Evolutionary conservation across 108 stramenopile genomes (phyloP), one percentile per base, ranked within the genome.

Genomic region (Cyclostephanos invisitatus): DNA sequence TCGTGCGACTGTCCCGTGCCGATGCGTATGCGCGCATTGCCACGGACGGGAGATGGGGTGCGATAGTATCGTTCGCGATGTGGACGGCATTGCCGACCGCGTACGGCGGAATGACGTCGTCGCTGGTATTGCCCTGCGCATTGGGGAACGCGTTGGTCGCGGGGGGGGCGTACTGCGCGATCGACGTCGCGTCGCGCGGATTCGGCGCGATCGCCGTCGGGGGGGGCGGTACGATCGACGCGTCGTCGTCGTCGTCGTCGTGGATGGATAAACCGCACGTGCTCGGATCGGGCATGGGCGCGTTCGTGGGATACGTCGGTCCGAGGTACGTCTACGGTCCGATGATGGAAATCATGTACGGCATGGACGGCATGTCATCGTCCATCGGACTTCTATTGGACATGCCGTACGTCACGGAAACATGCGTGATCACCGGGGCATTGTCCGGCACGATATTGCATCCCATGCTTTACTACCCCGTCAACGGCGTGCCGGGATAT

Each of bases 381-480:
- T 80, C 75, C 3, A 48, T 84, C 38, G 5, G 35, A 3, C 35
- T 68, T 22, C 38, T 80, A 20, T 27, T 72, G 75, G 66, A 27
- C 10, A 8, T 76, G n/a, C 83, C 83, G 25, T 73, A 68, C 17
- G 69, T 70, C 2, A 67, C 83, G 7, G 70, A 77, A 68, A 70
- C 72, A 2, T 72, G 79, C 55, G 70, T 80, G 14, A 69, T 72
- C 10, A 84, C 83, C 4, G 83, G 83, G 14, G 78, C 78, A 40
- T 49, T 81, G 2, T 74, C 83, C 1, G 83, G 83, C 21, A 72
- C 37, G 36, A 20, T 84, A 2, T 50, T 84, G 51, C 75, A 84
- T 84, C 83, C 83, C 3, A 56, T 84, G n/a, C 38, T 84, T 9
- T 81, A 81, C 28, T 76, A 64, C 44, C 83, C 83, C 29, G 68